These are phyloP conservation scores for Citrus reticulata DNA, from an alignment of 345 rosid genomes.

Conservation along the genomic window DNA sequence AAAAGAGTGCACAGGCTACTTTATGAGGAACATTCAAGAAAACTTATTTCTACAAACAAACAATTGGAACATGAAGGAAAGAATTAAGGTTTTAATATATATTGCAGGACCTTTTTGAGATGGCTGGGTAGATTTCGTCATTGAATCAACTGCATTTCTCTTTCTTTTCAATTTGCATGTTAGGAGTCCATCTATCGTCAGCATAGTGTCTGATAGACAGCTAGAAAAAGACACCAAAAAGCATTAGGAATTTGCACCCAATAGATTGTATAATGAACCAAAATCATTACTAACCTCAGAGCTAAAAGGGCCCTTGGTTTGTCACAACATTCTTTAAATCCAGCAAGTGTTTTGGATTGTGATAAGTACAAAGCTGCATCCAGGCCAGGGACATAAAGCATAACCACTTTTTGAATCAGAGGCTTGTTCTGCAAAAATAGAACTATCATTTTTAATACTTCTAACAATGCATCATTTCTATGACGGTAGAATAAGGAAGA, in stretches of 20 bases:
- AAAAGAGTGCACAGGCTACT: neutral
- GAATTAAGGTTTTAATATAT: neutral
- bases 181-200: conserved; percentile 74
- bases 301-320: conserved; percentile 75
- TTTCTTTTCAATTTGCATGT: conserved; percentile 76
- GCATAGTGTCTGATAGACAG: conserved; percentile 78
- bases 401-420: conserved; percentile 79
- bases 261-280: neutral
- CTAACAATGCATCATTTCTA: conserved; percentile 1
- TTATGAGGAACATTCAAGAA: neutral
- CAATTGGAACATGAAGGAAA: neutral
- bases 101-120: conserved; percentile 49
- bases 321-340: conserved; percentile 66
- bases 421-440: conserved; percentile 77
- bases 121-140: conserved; percentile 24
- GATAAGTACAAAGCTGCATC: conserved; percentile 85
- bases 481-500: neutral
- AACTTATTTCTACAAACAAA: neutral
- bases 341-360: conserved; percentile 57
- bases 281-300: conserved; percentile 59
- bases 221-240: conserved; percentile 42
- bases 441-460: conserved; percentile 4
- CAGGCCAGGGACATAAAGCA: conserved; percentile 91
- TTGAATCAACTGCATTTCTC: conserved; percentile 40
- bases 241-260: conserved; percentile 9